These are phyloP conservation scores for Pontederia paniculata DNA, from an alignment of 176 grass and related monocot genomes.

Conservation along the genomic window DNA sequence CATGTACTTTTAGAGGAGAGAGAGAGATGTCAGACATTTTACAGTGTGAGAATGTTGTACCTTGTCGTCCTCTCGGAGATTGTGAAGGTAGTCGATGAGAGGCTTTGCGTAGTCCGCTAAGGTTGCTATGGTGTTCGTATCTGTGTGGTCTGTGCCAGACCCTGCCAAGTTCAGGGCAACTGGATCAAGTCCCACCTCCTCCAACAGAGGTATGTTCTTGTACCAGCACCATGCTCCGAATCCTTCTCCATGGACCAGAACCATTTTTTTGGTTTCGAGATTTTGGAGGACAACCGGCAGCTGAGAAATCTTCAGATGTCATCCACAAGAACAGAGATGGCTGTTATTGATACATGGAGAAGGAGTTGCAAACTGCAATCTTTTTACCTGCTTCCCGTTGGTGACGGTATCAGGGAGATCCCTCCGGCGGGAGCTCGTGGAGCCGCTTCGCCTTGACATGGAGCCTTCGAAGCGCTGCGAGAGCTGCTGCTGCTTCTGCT, in stretches of 20 bases:
- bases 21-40: not conserved
- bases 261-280: conserved; percentile 87
- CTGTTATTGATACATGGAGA: no score
- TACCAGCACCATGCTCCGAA: conserved; percentile 99
- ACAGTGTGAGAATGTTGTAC: conserved; percentile 4
- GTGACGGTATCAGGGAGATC: conserved; percentile 64
- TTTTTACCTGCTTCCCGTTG: conserved; percentile 39
- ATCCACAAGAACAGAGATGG: no score
- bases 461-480: conserved; percentile 26
- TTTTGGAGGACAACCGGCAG: conserved; percentile 51
- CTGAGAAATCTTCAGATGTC: conserved; percentile 22
- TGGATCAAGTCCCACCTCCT: conserved; percentile 77
- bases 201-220: conserved; percentile 83
- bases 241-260: conserved; percentile 94
- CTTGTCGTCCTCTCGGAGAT: conserved; percentile 45
- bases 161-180: conserved; percentile 72
- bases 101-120: conserved; percentile 85
- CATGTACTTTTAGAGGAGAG: not conserved
- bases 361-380: no score
- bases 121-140: conserved; percentile 69
- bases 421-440: conserved; percentile 71
- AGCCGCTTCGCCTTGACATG: conserved; percentile 22
- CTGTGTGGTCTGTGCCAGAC: conserved; percentile 78
- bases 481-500: conserved; percentile 73
- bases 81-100: conserved; percentile 56